Evolutionary conservation across 305 asterid genomes (phyloP), one percentile per base, ranked within the genome.

Genomic region (Solanum hybrid): DNA sequence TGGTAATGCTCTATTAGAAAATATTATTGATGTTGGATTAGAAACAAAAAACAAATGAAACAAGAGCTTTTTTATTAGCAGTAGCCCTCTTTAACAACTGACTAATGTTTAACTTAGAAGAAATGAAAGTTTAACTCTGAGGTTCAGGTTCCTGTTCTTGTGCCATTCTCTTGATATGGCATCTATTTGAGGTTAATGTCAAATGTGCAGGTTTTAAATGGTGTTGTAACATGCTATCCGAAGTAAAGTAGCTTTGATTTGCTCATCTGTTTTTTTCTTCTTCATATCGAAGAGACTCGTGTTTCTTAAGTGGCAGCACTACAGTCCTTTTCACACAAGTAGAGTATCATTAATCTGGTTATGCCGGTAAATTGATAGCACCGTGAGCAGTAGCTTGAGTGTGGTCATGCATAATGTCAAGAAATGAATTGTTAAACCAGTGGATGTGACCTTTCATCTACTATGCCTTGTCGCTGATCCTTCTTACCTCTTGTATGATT

Each of bases 1-100:
- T 83, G 95, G 98, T 97, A 96, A 92, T 89, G 87, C 88, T 41
- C 76, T 51, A 31, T 84, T 84, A 36, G 24, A 57, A 83, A 83
- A 83, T 83, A 45, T 45, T 83, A 27, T 45, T 29, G 75, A 83
- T 83, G 29, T 45, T 83, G 75, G 39, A 83, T 83, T 83, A 83
- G 38, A 45, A 41, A 45, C 20, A 83, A 17, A 83, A 34, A 27
- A 29, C 73, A 83, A 83, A 79, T 22, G 31, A 79, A 33, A 34
- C 20, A 22, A 29, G 75, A 20, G 29, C 76, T 45, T 51, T 84
- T 17, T 31, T 45, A 84, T 29, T 84, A 17, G 75, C 39, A 29
- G 87, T 9, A 84, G 26, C 15, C 39, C 37, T 83, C 39, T 83
- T 45, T 45, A 51, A 83, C 87, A 83, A 45, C 73, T 45, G 87